Percentiles rank a stretch among this genome's conserved stretches.
phyloP scores from a whole-genome alignment of 1,284 basidiomycete genomes.

The Exobasidium rhododendri region DNA sequence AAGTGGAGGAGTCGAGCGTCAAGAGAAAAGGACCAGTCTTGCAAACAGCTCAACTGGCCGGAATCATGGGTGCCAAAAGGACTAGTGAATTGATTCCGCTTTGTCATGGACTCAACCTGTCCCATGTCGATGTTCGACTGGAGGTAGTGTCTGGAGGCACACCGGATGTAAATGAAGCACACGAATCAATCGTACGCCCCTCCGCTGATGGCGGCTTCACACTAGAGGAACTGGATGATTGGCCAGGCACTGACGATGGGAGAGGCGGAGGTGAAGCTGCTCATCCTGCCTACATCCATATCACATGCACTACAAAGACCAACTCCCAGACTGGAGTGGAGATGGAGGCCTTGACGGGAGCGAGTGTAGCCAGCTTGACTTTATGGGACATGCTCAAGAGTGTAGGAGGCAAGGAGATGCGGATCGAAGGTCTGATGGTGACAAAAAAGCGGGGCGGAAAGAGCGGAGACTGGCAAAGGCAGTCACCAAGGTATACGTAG shows the following conservation, averaged over 20 bases:
- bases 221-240: background rate
- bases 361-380: constrained; percentile 72
- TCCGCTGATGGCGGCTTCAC: background rate
- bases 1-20: constrained; percentile 14
- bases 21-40: constrained; percentile 56
- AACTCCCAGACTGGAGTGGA: constrained; percentile 66
- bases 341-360: constrained; percentile 87
- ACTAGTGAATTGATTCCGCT: constrained; percentile 69
- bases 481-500: background rate
- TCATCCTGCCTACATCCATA: constrained; percentile 22
- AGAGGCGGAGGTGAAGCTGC: background rate
- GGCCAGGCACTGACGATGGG: background rate
- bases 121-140: constrained; percentile 67
- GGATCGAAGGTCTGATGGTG: constrained; percentile 64
- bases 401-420: constrained; percentile 77
- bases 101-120: constrained; percentile 74
- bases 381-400: constrained; percentile 92
- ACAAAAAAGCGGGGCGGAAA: constrained; percentile 69
- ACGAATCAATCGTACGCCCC: background rate
- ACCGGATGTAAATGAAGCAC: background rate
- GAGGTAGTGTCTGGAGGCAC: constrained; percentile 39
- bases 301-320: constrained; percentile 36
- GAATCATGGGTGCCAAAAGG: constrained; percentile 79
- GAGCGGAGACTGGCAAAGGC: constrained; percentile 61
- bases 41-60: constrained; percentile 75